Conservation (phyloP, 1,284 basidiomycete genomes). For the Sanghuangporus sanghuang region DNA sequence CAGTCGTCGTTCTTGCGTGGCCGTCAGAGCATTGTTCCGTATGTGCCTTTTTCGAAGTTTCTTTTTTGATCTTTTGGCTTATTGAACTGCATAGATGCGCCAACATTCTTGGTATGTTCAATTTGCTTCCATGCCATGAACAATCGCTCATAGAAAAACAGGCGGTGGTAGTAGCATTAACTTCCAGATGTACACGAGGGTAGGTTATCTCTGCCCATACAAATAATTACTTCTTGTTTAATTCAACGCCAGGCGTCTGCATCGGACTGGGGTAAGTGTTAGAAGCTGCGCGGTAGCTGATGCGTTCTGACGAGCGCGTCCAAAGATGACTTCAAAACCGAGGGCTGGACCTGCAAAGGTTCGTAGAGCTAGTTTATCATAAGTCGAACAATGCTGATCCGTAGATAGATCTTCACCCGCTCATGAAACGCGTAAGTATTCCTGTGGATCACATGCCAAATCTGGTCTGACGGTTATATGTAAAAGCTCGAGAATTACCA, state of each 20-base stretch:
- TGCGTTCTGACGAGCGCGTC: background rate
- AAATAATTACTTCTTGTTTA: constrained; percentile 8
- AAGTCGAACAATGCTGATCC: background rate
- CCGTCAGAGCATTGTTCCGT: constrained; percentile 63
- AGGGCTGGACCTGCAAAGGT: constrained; percentile 64
- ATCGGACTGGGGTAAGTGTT: constrained; percentile 55
- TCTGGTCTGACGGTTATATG: background rate
- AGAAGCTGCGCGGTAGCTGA: background rate
- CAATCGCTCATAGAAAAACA: constrained; percentile 20
- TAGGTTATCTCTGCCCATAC: constrained; percentile 24
- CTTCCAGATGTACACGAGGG: constrained; percentile 59
- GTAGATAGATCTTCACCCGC: constrained; percentile 51
- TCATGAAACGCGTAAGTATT: constrained; percentile 58
- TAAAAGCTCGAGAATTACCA: constrained; percentile 68
- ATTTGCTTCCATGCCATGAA: constrained; percentile 3
- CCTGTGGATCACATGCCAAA: background rate
- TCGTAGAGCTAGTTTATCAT: constrained; percentile 13
- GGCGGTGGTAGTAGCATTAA: constrained; percentile 61
- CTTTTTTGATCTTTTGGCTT: background rate
- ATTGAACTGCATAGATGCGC: constrained; percentile 43
- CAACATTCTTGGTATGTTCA: constrained; percentile 52
- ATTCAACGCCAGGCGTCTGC: constrained; percentile 44
- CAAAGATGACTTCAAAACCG: constrained; percentile 67
- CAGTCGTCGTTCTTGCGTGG: constrained; percentile 55
- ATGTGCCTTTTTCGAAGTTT: constrained; percentile 24